Evolutionary conservation across 371 early-diverging fungal genomes (phyloP).

Genomic region (Haplosporangium sp.): DNA sequence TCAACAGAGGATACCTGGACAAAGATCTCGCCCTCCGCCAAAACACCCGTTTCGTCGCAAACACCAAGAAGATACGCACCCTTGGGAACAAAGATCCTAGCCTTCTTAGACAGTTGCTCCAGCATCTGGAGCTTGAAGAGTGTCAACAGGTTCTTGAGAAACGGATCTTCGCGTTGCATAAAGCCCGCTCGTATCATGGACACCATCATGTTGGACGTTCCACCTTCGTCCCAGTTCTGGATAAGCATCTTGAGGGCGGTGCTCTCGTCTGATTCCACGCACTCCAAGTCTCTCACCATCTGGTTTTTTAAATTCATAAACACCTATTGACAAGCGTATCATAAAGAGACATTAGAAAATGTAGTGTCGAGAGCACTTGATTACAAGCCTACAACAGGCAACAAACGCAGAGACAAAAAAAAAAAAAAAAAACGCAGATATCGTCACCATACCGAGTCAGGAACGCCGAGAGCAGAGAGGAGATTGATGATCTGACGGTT

Average conservation of each 20-base stretch:
- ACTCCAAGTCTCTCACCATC: conserved; percentile 59
- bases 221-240: conserved; percentile 67
- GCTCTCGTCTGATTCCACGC: conserved; percentile 56
- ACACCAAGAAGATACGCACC: conserved; percentile 82
- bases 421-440: neutral
- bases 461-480: conserved; percentile 72
- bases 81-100: conserved; percentile 74
- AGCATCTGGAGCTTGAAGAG: conserved; percentile 65
- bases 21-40: conserved; percentile 80
- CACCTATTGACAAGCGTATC: conserved; percentile 22
- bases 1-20: conserved; percentile 61
- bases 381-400: neutral
- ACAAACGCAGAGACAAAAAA: neutral
- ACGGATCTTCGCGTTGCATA: conserved; percentile 64
- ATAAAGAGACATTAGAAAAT: neutral
- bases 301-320: conserved; percentile 63
- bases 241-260: conserved; percentile 62
- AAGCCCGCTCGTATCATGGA: conserved; percentile 71
- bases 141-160: conserved; percentile 65
- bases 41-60: conserved; percentile 76
- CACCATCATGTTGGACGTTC: conserved; percentile 62
- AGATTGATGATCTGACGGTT: conserved; percentile 82
- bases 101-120: conserved; percentile 74
- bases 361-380: neutral
- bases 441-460: conserved; percentile 50